Base-by-base conservation (phyloP, 306 rosid genomes). In the Quercus bicolor region DNA sequence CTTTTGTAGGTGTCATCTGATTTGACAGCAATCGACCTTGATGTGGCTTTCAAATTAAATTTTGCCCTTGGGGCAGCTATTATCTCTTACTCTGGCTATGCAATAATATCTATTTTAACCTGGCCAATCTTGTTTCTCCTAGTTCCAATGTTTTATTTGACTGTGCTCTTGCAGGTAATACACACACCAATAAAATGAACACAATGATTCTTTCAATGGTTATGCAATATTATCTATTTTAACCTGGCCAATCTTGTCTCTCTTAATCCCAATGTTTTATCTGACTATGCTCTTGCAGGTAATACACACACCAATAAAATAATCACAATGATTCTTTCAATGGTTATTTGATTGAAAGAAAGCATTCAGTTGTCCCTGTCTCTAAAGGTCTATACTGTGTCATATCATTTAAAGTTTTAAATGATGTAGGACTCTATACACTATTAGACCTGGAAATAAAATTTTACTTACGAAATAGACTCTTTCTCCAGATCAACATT, bases 221-320 rank as follows among this genome's bases (percentile, higher is more conserved):
- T 28, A 84, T 54, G 24, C 74, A 65, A 80, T 86, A 73, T 61
- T 88, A 45, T 81, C 84, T 73, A 53, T 80, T 29, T 43, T 88
- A 21, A 77, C 89, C 60, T 90, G 92, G 94, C 94, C 81, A 77
- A 85, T 88, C 51, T 56, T 90, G 76, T 64, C 82, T 85, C 74
- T 85, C 59, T 64, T 84, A 6, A 54, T 85, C 23, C 86, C 90
- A 18, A 85, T 86, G 82, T 33, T 90, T 16, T 88, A 55, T 60
- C 12, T 79, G 4, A 77, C 89, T 2, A 9, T 73, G 45, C 75
- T 72, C 34, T 52, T 88, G 72, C 86, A 90, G 94, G 94, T 90
- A 86, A 60, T 57, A 1, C 29, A 61, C 7, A 26, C 19, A 61
- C 37, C 40, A 61, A 61, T 26, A 14, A 61, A 26, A 61, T 14